Percentiles rank a stretch among this genome's conserved stretches.
phyloP scores from a whole-genome alignment of 2,329 filamentous ascomycete genomes.

The Fusarium sp. region DNA sequence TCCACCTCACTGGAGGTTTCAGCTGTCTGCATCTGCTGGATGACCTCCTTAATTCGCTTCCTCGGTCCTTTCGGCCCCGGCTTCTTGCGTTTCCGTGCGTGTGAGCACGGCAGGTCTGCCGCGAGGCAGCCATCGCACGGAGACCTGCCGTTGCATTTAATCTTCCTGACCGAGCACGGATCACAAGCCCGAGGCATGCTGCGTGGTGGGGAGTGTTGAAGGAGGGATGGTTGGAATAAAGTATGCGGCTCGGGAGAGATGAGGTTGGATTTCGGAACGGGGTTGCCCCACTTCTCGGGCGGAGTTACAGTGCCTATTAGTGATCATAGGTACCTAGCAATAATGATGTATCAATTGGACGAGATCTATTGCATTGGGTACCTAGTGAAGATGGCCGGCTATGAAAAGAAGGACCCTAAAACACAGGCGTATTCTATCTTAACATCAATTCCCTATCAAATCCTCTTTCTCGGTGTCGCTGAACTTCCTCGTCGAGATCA shows the following conservation, averaged over 20 bases:
- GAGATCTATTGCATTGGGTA: too few species aligned
- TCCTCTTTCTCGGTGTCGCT: background rate
- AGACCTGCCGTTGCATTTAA: constrained; percentile 7
- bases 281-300: background rate
- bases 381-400: background rate
- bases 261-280: background rate
- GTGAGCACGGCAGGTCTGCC: constrained; percentile 15
- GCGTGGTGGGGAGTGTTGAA: background rate
- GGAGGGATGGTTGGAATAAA: background rate
- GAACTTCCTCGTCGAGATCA: background rate
- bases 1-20: background rate
- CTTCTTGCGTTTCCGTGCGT: constrained; percentile 25
- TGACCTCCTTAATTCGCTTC: constrained; percentile 26
- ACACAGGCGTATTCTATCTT: background rate
- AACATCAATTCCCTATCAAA: background rate
- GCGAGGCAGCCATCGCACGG: constrained; percentile 9
- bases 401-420: background rate
- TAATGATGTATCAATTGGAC: too few species aligned
- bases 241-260: background rate
- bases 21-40: constrained; percentile 1
- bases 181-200: constrained; percentile 18
- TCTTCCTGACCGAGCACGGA: constrained; percentile 17
- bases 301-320: too few species aligned
- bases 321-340: too few species aligned
- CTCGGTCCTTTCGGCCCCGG: constrained; percentile 22